Conservation (phyloP, 2,329 filamentous ascomycete genomes). For the Neurospora crassa region DNA sequence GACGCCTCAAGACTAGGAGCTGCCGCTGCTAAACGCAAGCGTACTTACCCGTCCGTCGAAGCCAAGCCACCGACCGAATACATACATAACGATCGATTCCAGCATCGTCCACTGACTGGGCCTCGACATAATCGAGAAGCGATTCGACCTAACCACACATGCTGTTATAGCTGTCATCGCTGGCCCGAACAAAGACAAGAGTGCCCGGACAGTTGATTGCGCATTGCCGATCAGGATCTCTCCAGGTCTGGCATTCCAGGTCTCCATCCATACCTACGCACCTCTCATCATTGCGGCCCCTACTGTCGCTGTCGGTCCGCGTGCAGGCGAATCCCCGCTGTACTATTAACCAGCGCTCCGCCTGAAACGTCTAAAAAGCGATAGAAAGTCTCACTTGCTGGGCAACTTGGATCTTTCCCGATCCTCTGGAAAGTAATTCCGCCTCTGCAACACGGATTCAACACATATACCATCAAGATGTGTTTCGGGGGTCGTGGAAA, state of each 20-base stretch:
- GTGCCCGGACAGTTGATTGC: not conserved
- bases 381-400: not conserved
- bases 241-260: not conserved
- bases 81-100: not conserved
- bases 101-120: not conserved
- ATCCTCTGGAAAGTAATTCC: not conserved
- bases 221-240: not conserved
- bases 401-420: not conserved
- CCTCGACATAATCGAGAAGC: not conserved
- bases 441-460: not conserved
- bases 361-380: not conserved
- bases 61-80: not conserved
- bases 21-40: not conserved
- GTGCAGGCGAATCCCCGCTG: not conserved
- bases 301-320: not conserved
- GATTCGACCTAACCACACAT: not conserved
- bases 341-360: not conserved
- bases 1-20: not conserved
- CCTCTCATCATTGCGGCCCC: not conserved
- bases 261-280: not conserved
- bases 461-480: slow-evolving; percentile 33
- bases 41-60: not conserved
- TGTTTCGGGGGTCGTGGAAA: slow-evolving; percentile 53
- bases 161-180: not conserved
- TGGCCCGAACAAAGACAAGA: not conserved